A percentile compares a stretch with the other conserved stretches of the same genome.
Evolutionary conservation across 129 eudicot genomes (phyloP).

Genomic region (Daucus carota): DNA sequence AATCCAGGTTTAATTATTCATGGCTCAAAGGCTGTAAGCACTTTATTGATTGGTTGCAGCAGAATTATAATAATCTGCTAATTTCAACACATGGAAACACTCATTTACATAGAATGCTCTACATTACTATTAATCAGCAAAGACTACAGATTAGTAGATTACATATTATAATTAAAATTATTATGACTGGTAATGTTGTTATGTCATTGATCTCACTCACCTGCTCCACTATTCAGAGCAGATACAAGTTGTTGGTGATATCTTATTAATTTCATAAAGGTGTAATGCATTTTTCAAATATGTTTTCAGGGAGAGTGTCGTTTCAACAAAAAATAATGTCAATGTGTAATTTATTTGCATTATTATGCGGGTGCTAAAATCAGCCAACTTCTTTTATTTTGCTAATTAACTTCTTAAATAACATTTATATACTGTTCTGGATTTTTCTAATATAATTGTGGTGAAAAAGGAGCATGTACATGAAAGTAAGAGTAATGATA

Average conservation of each 20-base stretch:
- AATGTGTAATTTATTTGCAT: neutral
- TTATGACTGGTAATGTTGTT: neutral
- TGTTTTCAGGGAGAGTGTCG: neutral
- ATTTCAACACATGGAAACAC: neutral
- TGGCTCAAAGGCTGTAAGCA: neutral
- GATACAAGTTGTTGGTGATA: neutral
- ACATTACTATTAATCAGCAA: neutral
- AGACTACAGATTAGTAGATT: neutral
- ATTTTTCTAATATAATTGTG: neutral
- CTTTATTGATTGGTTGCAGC: neutral
- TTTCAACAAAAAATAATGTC: neutral
- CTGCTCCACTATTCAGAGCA: neutral
- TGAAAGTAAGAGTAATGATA: neutral
- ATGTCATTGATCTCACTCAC: neutral
- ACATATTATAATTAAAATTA: neutral
- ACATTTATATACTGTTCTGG: neutral
- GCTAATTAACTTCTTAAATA: neutral
- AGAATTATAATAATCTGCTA: no score
- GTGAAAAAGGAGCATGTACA: neutral
- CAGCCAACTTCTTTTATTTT: neutral
- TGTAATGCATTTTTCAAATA: neutral
- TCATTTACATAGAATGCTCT: neutral
- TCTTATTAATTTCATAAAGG: neutral
- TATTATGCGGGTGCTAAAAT: neutral
- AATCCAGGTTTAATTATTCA: constrained; percentile 3